These are phyloP conservation scores for Ganoderma leucocontextum DNA, from an alignment of 1,284 basidiomycete species.

Conservation along the genomic window DNA sequence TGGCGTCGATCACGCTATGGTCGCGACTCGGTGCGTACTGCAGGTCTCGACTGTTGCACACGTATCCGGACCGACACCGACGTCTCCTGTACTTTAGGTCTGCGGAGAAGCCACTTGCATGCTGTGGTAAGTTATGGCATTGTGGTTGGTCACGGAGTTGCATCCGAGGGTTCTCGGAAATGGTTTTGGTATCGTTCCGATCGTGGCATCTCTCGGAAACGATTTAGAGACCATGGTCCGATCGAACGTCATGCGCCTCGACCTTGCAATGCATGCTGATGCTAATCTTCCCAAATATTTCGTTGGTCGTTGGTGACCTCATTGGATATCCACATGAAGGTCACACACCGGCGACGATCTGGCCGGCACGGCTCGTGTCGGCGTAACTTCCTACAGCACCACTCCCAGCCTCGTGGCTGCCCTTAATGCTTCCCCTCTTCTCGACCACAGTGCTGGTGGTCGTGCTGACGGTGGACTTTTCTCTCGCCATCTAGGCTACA, in stretches of 20 bases:
- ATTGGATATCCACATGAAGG: neutral
- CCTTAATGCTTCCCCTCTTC: neutral
- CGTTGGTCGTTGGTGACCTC: neutral
- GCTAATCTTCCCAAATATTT: neutral
- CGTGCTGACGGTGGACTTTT: neutral
- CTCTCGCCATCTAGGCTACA: neutral
- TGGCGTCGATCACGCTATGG: neutral
- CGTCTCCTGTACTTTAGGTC: neutral
- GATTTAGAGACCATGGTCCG: neutral
- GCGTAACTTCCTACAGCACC: neutral
- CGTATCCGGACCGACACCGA: neutral
- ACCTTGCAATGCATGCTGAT: neutral
- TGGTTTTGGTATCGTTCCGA: neutral
- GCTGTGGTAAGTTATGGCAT: neutral
- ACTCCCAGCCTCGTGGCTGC: neutral
- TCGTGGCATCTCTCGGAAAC: neutral
- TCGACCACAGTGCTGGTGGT: conserved; percentile 8
- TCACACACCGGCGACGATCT: neutral
- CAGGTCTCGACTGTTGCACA: neutral
- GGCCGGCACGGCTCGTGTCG: neutral
- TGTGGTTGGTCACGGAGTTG: neutral
- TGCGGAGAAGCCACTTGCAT: neutral
- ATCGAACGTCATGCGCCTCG: neutral
- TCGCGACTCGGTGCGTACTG: neutral
- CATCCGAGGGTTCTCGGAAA: neutral